A percentile compares a stretch with the other conserved stretches of the same genome.
phyloP scores from a whole-genome alignment of 139 green algal species.

The Chlorella ohadii region DNA sequence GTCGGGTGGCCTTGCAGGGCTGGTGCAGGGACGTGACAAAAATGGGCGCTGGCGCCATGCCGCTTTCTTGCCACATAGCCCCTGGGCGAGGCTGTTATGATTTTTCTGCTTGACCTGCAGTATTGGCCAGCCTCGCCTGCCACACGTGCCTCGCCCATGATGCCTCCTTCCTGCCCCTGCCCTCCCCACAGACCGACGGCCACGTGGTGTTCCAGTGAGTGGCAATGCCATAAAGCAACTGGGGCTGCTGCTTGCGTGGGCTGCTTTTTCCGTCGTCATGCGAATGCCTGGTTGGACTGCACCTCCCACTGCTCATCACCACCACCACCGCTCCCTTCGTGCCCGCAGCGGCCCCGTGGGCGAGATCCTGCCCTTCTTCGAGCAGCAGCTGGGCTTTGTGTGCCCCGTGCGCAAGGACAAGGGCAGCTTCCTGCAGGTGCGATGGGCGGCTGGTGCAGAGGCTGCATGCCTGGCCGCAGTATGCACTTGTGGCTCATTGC shows the following conservation, averaged over 20 bases:
- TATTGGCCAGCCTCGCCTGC: too few relatives aligned
- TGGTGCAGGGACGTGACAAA: too few relatives aligned
- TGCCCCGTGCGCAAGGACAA: constrained; percentile 79
- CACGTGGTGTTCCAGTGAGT: constrained; percentile 66
- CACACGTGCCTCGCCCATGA: too few relatives aligned
- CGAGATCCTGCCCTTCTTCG: constrained; percentile 70
- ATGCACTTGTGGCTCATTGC: too few relatives aligned
- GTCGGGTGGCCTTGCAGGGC: too few relatives aligned
- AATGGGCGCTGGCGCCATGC: too few relatives aligned
- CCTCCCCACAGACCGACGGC: constrained; percentile 48
- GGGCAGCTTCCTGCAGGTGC: constrained; percentile 73
- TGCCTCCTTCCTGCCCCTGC: too few relatives aligned
- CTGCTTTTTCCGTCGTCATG: neutral
- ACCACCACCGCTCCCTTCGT: constrained; percentile 9
- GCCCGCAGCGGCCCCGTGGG: constrained; percentile 57
- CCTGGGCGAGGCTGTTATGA: too few relatives aligned
- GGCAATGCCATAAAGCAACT: neutral
- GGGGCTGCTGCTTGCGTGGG: neutral
- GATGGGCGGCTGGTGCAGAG: neutral
- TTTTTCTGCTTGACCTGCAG: too few relatives aligned
- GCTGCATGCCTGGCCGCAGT: too few relatives aligned
- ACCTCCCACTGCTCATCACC: neutral
- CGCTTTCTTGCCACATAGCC: too few relatives aligned
- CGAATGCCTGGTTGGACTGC: too few relatives aligned
- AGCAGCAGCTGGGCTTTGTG: constrained; percentile 61